phyloP scores from a whole-genome alignment of 2,329 filamentous ascomycete species.

The Colletotrichum sp. region DNA sequence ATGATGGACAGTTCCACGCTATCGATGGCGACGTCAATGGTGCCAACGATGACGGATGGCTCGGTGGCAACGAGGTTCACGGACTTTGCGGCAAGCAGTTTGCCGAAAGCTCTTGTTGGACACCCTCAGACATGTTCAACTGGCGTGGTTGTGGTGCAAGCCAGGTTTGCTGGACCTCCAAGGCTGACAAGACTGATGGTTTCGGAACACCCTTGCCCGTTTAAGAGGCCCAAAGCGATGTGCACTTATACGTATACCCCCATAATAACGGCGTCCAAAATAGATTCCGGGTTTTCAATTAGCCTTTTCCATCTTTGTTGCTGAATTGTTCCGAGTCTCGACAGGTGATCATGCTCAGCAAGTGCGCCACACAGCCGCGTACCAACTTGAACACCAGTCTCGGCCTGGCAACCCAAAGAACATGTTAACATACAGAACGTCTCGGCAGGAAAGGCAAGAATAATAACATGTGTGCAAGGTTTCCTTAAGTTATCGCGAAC shows the following conservation, averaged over 20 bases:
- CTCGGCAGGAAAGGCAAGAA: neutral
- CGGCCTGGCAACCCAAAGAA: neutral
- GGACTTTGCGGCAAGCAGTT: neutral
- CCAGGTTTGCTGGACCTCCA: neutral
- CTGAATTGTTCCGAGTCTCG: accelerated
- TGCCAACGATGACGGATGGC: neutral
- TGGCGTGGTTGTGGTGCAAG: neutral
- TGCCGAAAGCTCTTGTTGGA: neutral
- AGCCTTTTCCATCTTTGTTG: neutral
- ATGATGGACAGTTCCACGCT: neutral
- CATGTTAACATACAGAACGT: neutral
- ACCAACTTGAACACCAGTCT: too few relatives aligned
- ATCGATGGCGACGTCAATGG: neutral
- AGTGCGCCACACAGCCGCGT: neutral
- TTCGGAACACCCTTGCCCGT: neutral
- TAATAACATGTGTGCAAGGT: neutral
- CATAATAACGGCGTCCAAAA: neutral
- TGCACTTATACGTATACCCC: neutral
- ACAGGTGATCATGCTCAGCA: neutral
- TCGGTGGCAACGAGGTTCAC: neutral
- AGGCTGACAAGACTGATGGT: neutral
- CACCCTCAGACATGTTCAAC: neutral
- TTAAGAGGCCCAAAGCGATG: neutral
- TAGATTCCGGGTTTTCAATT: neutral
- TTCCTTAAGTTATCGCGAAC: neutral